Conservation (phyloP, 2,329 filamentous ascomycete species). For the Cryphonectria carpinicola region DNA sequence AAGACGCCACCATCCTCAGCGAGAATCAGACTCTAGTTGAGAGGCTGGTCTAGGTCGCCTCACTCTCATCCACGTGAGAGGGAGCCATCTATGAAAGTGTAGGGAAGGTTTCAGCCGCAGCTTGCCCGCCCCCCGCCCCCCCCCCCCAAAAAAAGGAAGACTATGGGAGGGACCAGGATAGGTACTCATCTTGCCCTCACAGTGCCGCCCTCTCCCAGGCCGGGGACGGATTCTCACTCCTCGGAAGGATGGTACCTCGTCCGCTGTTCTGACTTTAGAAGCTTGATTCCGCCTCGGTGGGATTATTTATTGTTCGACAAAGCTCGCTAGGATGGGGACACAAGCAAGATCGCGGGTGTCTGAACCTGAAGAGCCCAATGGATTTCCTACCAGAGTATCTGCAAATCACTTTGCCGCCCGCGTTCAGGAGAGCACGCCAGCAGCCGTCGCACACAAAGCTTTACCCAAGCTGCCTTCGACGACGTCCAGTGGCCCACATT, state of each 20-base stretch:
- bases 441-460: not conserved
- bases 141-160: not conserved
- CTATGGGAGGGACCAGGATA: not conserved
- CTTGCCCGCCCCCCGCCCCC: not conserved
- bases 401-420: not conserved
- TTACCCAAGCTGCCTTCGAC: too few relatives aligned
- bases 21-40: not conserved
- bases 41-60: not conserved
- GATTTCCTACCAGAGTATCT: not conserved
- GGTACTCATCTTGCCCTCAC: not conserved
- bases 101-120: not conserved
- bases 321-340: not conserved
- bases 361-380: not conserved
- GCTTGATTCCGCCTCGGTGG: not conserved
- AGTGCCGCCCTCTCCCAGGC: not conserved
- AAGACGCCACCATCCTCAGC: not conserved
- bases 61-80: not conserved
- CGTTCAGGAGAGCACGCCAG: not conserved
- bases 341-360: not conserved
- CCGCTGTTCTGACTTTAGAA: not conserved
- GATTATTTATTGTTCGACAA: not conserved
- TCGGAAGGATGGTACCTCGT: too few relatives aligned
- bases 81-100: not conserved
- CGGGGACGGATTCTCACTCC: too few relatives aligned
- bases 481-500: slow-evolving; percentile 1